Evolutionary conservation across 2,329 filamentous ascomycete species (phyloP).

Genomic region (Pseudopyricularia javanii): DNA sequence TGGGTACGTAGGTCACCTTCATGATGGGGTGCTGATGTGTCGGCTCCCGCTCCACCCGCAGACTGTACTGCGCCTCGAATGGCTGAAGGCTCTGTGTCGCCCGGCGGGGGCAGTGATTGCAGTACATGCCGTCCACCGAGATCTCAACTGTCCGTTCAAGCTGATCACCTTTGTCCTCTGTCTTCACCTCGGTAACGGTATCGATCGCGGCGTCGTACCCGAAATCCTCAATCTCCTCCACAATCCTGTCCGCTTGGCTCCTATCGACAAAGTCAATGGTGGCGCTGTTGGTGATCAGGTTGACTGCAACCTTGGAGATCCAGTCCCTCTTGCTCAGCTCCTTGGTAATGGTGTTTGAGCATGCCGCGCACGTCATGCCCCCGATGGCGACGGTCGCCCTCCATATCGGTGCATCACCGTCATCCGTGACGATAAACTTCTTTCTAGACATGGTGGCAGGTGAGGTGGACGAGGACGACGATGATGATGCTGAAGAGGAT

Average conservation of each 20-base stretch:
- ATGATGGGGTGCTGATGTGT: slow-evolving; percentile 54
- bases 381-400: slow-evolving; percentile 45
- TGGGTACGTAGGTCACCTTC: slow-evolving; percentile 57
- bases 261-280: slow-evolving; percentile 41
- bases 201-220: slow-evolving; percentile 55
- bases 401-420: slow-evolving; percentile 25
- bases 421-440: slow-evolving; percentile 21
- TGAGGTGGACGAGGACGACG: neutral
- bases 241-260: slow-evolving; percentile 31
- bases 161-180: slow-evolving; percentile 13
- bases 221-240: slow-evolving; percentile 44
- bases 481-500: neutral
- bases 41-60: slow-evolving; percentile 41
- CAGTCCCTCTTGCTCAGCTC: slow-evolving; percentile 45
- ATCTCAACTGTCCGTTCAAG: slow-evolving; percentile 49
- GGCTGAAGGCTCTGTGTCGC: slow-evolving; percentile 40
- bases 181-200: slow-evolving; percentile 26
- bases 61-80: slow-evolving; percentile 28
- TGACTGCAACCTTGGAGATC: slow-evolving; percentile 47
- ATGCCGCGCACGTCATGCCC: slow-evolving; percentile 65
- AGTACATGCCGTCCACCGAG: slow-evolving; percentile 60
- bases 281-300: slow-evolving; percentile 56
- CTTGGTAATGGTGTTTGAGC: slow-evolving; percentile 48
- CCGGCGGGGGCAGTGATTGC: slow-evolving; percentile 54
- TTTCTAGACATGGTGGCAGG: slow-evolving; percentile 8